Percentiles rank a stretch among this genome's conserved stretches.
Conservation (phyloP, 768 basidiomycete species). For the Psilocybe cubensis region DNA sequence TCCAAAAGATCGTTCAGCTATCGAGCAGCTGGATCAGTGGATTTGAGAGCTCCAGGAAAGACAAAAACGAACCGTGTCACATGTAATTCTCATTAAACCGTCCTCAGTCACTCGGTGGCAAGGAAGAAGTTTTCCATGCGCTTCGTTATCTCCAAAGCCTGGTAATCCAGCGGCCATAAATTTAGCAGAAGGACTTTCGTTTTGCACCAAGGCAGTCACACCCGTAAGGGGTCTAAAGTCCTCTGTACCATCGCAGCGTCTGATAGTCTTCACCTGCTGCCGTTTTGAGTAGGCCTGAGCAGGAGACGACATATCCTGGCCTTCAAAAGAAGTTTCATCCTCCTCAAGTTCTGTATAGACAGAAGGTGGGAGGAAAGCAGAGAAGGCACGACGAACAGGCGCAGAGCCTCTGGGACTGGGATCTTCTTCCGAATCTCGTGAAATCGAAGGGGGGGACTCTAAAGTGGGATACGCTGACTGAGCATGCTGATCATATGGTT, state of each 20-base stretch:
- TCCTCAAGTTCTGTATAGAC: slow-evolving; percentile 50
- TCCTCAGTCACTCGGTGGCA: slow-evolving; percentile 95
- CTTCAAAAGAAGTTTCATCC: slow-evolving; percentile 59
- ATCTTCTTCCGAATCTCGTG: slow-evolving; percentile 22
- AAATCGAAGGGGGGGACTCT: slow-evolving; percentile 23
- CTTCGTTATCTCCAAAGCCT: slow-evolving; percentile 93
- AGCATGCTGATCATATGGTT: slow-evolving; percentile 42
- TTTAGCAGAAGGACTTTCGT: slow-evolving; percentile 62
- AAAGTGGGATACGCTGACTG: slow-evolving; percentile 49
- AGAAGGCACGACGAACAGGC: slow-evolving; percentile 73
- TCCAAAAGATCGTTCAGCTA: slow-evolving; percentile 81
- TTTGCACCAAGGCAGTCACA: slow-evolving; percentile 54
- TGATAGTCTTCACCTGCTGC: slow-evolving; percentile 76
- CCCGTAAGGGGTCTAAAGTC: slow-evolving; percentile 79
- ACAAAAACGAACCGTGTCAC: slow-evolving; percentile 66
- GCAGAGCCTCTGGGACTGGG: slow-evolving; percentile 42
- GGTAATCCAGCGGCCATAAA: slow-evolving; percentile 67
- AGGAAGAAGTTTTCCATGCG: slow-evolving; percentile 89
- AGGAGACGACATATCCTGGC: slow-evolving; percentile 75
- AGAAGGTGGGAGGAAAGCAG: slow-evolving; percentile 71
- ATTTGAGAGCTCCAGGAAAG: no score
- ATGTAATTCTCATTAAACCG: slow-evolving; percentile 88
- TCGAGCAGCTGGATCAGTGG: no score
- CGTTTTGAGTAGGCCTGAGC: slow-evolving; percentile 81
- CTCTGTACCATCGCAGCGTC: slow-evolving; percentile 81